A percentile compares a stretch with the other conserved stretches of the same genome.
phyloP scores from a whole-genome alignment of 1,139 yeast genomes.

The Zygosaccharomyces pseudobailii region DNA sequence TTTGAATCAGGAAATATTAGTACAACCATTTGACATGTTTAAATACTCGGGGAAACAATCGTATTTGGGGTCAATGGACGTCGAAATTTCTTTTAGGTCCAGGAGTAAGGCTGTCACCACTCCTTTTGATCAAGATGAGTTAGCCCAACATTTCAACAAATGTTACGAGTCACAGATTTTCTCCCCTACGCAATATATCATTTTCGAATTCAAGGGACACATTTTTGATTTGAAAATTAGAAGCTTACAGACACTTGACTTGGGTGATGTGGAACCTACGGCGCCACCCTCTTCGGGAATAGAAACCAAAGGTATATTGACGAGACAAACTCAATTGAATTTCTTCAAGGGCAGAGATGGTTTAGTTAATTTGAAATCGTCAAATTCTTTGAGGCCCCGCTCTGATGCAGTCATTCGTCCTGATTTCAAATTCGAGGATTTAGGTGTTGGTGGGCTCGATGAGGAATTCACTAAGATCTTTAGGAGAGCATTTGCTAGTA shows the following conservation, averaged over 20 bases:
- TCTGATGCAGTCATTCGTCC: slow-evolving; percentile 90
- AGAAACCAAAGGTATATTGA: slow-evolving; percentile 70
- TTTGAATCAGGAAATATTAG: slow-evolving; percentile 61
- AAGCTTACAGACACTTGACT: slow-evolving; percentile 73
- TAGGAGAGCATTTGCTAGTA: slow-evolving; percentile 93
- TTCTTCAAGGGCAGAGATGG: slow-evolving; percentile 78
- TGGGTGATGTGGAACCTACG: slow-evolving; percentile 47
- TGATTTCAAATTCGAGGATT: slow-evolving; percentile 89
- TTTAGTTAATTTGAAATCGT: slow-evolving; percentile 57
- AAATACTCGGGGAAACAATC: slow-evolving; percentile 53
- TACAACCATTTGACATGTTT: slow-evolving; percentile 60
- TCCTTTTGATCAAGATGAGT: slow-evolving; percentile 78
- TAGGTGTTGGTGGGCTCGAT: slow-evolving; percentile 98
- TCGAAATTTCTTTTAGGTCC: slow-evolving; percentile 76
- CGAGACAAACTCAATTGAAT: slow-evolving; percentile 69
- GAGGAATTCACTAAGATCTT: slow-evolving; percentile 88
- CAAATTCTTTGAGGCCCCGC: slow-evolving; percentile 59
- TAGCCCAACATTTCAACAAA: slow-evolving; percentile 59
- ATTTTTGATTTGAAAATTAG: slow-evolving; percentile 63
- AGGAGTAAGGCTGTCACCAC: slow-evolving; percentile 59
- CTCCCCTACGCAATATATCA: slow-evolving; percentile 79
- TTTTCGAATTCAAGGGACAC: slow-evolving; percentile 76
- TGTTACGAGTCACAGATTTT: slow-evolving; percentile 76
- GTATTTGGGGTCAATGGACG: slow-evolving; percentile 72
- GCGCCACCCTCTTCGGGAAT: slow-evolving; percentile 44